Percentiles rank a stretch among this genome's conserved stretches.
Evolutionary conservation across 2,329 filamentous ascomycete species (phyloP).

Genomic region (Cladophialophora yegresii): DNA sequence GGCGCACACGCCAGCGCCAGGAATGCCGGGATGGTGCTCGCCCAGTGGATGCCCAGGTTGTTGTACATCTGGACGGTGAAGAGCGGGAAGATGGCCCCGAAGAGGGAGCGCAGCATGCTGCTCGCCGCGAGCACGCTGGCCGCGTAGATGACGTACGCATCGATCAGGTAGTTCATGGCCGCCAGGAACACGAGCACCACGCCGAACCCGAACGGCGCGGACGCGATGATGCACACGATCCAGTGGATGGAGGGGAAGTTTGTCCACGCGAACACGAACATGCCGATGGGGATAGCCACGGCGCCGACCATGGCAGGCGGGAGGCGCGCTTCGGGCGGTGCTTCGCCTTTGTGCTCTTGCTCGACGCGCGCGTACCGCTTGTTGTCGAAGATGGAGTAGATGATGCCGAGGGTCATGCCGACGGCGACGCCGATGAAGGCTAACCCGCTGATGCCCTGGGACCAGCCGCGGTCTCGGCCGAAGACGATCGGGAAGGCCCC

Average conservation of each 20-base stretch:
- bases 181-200: constrained; percentile 47
- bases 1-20: constrained; percentile 49
- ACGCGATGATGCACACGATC: constrained; percentile 44
- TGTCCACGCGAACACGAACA: constrained; percentile 65
- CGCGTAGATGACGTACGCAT: constrained; percentile 49
- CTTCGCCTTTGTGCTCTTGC: constrained; percentile 56
- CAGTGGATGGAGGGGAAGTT: constrained; percentile 49
- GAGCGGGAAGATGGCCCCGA: constrained; percentile 52
- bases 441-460: constrained; percentile 51
- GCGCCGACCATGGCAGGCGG: constrained; percentile 54
- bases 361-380: constrained; percentile 46
- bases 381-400: constrained; percentile 48
- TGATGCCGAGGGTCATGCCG: constrained; percentile 45
- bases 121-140: constrained; percentile 50
- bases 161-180: constrained; percentile 49
- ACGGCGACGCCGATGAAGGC: constrained; percentile 54
- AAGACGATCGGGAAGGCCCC: constrained; percentile 56
- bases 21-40: constrained; percentile 50
- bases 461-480: constrained; percentile 49
- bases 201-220: constrained; percentile 47
- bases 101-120: constrained; percentile 50
- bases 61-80: constrained; percentile 52
- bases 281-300: constrained; percentile 49
- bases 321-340: constrained; percentile 61
- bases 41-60: constrained; percentile 52